These are phyloP conservation scores for Hyaloperonospora brassicae DNA, from an alignment of 352 stramenopile genomes.

Conservation along the genomic window DNA sequence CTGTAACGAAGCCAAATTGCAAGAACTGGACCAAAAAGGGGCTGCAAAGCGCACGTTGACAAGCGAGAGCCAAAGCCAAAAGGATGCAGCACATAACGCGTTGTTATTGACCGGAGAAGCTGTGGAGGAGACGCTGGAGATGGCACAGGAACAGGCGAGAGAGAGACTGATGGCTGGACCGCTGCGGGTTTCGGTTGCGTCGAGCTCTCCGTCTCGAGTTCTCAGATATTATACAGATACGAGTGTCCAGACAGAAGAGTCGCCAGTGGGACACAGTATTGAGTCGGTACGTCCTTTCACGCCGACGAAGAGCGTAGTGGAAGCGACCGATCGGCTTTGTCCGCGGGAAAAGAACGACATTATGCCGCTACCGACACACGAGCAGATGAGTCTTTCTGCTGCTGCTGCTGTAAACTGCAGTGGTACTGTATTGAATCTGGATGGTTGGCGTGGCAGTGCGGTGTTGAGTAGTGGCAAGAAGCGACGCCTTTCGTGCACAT, in stretches of 20 bases:
- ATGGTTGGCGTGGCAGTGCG: background rate
- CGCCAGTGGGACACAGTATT: no score
- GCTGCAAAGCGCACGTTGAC: background rate
- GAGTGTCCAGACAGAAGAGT: no score
- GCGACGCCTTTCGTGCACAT: constrained; percentile 4
- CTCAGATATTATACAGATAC: no score
- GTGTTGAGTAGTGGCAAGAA: constrained; percentile 1
- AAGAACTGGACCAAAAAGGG: background rate
- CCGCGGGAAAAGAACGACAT: constrained; percentile 11
- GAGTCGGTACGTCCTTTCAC: no score
- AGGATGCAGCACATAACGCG: constrained; percentile 1
- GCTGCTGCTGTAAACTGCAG: background rate
- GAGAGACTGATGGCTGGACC: no score
- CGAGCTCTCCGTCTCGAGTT: no score
- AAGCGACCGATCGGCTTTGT: no score
- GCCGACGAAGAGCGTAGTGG: no score
- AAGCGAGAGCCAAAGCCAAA: constrained; percentile 4
- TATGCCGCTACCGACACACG: background rate
- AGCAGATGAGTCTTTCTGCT: background rate
- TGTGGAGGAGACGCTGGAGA: constrained; percentile 5
- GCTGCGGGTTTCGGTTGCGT: no score
- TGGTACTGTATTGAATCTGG: constrained; percentile 3
- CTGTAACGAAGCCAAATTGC: background rate
- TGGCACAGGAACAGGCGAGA: no score
- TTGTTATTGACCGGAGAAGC: background rate